phyloP scores from a whole-genome alignment of 2,329 filamentous ascomycete genomes.

The Fusarium sp. region DNA sequence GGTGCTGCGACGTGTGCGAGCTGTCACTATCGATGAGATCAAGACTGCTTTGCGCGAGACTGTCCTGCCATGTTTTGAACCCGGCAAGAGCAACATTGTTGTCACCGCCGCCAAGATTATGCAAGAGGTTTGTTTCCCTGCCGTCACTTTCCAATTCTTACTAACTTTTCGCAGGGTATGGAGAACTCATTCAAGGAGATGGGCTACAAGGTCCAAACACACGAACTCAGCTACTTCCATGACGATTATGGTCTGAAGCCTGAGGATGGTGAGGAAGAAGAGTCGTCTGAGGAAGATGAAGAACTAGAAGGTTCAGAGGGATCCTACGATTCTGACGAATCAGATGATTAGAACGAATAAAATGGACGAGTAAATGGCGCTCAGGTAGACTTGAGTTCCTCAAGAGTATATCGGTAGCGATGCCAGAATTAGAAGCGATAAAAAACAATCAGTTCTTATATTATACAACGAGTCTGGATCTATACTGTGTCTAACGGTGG shows the following conservation, averaged over 20 bases:
- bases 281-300: conserved; percentile 62
- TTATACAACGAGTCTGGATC: conserved; percentile 41
- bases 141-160: not conserved
- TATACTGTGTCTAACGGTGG: conserved; percentile 21
- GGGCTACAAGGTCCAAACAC: conserved; percentile 83
- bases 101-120: conserved; percentile 89
- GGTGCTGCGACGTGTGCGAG: conserved; percentile 80
- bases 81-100: conserved; percentile 84
- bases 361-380: conserved; percentile 10
- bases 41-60: conserved; percentile 78
- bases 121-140: conserved; percentile 74
- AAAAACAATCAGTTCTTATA: conserved; percentile 28
- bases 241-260: conserved; percentile 88
- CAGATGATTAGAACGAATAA: conserved; percentile 41
- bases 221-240: conserved; percentile 82
- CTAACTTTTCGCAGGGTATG: conserved; percentile 68
- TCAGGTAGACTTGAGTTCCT: conserved; percentile 26
- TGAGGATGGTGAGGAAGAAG: conserved; percentile 69
- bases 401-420: conserved; percentile 39
- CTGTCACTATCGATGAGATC: conserved; percentile 82
- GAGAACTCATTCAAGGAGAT: conserved; percentile 78
- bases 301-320: conserved; percentile 50
- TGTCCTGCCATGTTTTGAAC: conserved; percentile 82
- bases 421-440: conserved; percentile 34
- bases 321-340: conserved; percentile 49